A percentile compares a stretch with the other conserved stretches of the same genome.
These are phyloP conservation scores for Blastobotrys illinoisensis DNA, from an alignment of 1,139 yeast species.

Conservation along the genomic window DNA sequence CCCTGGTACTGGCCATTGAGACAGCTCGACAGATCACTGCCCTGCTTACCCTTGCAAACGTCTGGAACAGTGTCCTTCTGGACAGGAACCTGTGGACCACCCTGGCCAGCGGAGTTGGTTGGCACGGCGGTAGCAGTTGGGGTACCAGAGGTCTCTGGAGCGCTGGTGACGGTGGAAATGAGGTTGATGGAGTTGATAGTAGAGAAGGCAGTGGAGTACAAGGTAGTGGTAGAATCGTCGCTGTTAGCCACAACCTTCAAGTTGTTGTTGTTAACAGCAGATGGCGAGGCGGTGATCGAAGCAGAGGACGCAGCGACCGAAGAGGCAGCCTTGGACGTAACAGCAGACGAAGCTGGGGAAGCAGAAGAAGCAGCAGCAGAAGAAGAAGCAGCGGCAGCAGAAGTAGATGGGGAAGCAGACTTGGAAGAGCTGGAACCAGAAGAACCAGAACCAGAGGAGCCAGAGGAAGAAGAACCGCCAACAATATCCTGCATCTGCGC, in stretches of 20 bases:
- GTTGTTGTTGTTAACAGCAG: conserved; percentile 5
- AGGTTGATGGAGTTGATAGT: conserved; percentile 4
- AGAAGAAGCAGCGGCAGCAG: conserved; percentile 11
- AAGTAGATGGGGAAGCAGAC: conserved; percentile 9
- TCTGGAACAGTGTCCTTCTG: conserved; percentile 9
- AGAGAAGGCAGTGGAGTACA: conserved; percentile 7
- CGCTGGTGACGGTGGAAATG: conserved; percentile 3
- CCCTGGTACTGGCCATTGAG: conserved; percentile 9
- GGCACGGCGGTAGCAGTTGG: conserved; percentile 12
- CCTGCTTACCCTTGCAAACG: conserved; percentile 13
- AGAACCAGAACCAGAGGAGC: conserved; percentile 11
- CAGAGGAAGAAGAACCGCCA: conserved; percentile 11
- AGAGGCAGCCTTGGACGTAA: conserved; percentile 1
- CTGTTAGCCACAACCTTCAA: not conserved
- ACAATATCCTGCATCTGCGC: conserved; percentile 40
- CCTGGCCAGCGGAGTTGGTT: conserved; percentile 7
- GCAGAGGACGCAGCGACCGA: conserved; percentile 7
- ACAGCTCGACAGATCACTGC: conserved; percentile 11
- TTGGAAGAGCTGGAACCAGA: conserved; percentile 11
- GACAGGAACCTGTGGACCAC: conserved; percentile 7
- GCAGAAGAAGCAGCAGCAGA: conserved; percentile 10
- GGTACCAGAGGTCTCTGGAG: conserved; percentile 13
- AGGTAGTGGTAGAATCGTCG: conserved; percentile 10
- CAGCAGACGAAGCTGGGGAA: conserved; percentile 11
- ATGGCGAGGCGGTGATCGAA: conserved; percentile 9